Evolutionary conservation across 1,284 basidiomycete species (phyloP).

Genomic region (Rhodofomes roseus): DNA sequence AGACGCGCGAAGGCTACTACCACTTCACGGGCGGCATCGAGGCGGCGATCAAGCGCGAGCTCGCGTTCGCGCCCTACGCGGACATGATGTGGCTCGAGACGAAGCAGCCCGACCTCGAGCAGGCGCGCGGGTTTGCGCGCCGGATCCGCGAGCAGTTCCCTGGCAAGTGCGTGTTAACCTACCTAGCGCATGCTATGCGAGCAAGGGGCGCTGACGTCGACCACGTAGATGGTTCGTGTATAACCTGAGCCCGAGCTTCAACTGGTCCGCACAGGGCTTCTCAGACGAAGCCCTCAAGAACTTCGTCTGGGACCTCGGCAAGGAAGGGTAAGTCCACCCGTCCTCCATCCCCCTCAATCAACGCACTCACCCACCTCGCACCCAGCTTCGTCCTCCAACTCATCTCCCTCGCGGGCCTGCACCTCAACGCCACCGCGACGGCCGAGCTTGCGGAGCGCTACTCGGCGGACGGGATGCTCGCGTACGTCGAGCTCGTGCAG

Average conservation of each 20-base stretch:
- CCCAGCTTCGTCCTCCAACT: constrained; percentile 78
- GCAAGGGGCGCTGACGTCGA: neutral
- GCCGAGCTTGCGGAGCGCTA: constrained; percentile 75
- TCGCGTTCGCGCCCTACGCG: constrained; percentile 78
- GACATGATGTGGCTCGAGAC: constrained; percentile 92
- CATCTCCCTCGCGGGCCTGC: constrained; percentile 85
- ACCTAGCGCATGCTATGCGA: neutral
- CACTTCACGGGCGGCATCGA: constrained; percentile 84
- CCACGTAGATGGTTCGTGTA: constrained; percentile 78
- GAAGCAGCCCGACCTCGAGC: constrained; percentile 76
- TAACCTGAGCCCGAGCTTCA: constrained; percentile 92
- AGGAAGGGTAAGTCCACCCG: constrained; percentile 63
- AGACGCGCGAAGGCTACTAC: constrained; percentile 91
- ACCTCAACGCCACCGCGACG: constrained; percentile 79
- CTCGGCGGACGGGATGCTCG: constrained; percentile 85
- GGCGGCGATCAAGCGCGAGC: constrained; percentile 79
- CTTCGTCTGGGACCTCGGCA: constrained; percentile 90
- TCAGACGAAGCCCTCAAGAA: constrained; percentile 76
- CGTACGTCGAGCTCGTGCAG: constrained; percentile 83
- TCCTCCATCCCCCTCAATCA: neutral
- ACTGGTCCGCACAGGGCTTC: constrained; percentile 86
- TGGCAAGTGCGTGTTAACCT: constrained; percentile 49
- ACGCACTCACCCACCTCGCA: neutral
- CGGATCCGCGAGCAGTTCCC: constrained; percentile 73
- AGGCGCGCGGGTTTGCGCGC: constrained; percentile 78